A percentile compares a stretch with the other conserved stretches of the same genome.
Conservation (phyloP, 2,329 filamentous ascomycete species). For the Diaporthe aspalathi region DNA sequence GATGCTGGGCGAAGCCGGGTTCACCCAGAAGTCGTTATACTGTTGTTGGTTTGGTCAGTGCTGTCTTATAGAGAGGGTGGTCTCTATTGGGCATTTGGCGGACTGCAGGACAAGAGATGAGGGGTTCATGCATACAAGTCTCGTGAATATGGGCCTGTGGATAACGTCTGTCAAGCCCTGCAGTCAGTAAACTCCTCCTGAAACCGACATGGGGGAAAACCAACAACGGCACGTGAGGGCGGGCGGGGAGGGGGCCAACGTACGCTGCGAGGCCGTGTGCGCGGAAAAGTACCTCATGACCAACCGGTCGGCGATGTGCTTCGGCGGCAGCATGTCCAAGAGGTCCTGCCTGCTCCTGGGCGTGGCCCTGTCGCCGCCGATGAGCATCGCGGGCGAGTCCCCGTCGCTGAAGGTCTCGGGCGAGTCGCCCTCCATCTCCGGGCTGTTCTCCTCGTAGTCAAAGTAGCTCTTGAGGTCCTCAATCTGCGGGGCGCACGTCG, state of each 20-base stretch:
- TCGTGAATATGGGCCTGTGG: slow-evolving; percentile 64
- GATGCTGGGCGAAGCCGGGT: slow-evolving; percentile 48
- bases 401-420: slow-evolving; percentile 49
- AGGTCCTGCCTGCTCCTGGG: slow-evolving; percentile 59
- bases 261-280: slow-evolving; percentile 63
- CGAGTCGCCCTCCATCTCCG: slow-evolving; percentile 47
- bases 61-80: not conserved
- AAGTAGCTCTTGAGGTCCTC: slow-evolving; percentile 70
- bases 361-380: slow-evolving; percentile 53
- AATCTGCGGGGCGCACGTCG: slow-evolving; percentile 53
- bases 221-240: too few species aligned
- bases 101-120: not conserved
- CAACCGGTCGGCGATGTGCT: slow-evolving; percentile 59
- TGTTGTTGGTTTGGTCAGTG: slow-evolving; percentile 43
- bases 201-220: not conserved
- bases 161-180: slow-evolving; percentile 56
- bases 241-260: slow-evolving; percentile 41
- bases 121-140: slow-evolving; percentile 49
- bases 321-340: slow-evolving; percentile 59
- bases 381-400: slow-evolving; percentile 55
- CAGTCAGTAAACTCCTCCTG: slow-evolving; percentile 31
- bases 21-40: slow-evolving; percentile 62
- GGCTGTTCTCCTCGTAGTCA: slow-evolving; percentile 57
- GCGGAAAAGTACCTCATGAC: slow-evolving; percentile 66
- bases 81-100: not conserved